phyloP scores from a whole-genome alignment of 495 filamentous ascomycete species.

The Pseudoneurospora amorphoporcata region DNA sequence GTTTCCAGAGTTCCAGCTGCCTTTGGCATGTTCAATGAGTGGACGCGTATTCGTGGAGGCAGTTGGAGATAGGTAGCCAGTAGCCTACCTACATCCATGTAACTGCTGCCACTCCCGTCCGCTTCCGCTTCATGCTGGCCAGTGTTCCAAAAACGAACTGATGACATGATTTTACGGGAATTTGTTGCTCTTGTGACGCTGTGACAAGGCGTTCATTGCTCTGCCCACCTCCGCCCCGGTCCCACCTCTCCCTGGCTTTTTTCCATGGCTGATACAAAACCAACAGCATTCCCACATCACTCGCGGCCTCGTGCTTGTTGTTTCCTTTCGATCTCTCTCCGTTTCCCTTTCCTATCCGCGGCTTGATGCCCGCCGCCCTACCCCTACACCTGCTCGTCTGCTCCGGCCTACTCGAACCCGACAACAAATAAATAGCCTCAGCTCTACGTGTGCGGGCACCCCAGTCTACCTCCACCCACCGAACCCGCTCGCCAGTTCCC shows the following conservation, averaged over 20 bases:
- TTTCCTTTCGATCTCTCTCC: background rate
- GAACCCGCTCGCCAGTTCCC: background rate
- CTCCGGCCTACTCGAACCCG: background rate
- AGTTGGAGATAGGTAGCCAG: background rate
- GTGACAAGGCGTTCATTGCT: background rate
- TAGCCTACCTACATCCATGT: background rate
- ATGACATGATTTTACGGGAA: background rate
- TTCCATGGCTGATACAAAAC: background rate
- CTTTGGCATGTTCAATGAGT: background rate
- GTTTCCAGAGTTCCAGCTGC: background rate
- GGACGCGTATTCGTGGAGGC: background rate
- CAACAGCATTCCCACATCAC: background rate
- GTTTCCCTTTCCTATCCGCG: background rate
- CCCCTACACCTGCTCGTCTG: background rate
- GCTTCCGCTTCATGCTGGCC: background rate
- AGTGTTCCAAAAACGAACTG: background rate
- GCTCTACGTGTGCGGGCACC: background rate
- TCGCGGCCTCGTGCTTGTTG: background rate
- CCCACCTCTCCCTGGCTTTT: background rate
- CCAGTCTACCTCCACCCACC: background rate
- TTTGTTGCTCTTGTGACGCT: background rate
- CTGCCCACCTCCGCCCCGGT: background rate
- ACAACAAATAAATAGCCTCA: background rate
- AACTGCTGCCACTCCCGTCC: background rate
- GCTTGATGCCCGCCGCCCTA: background rate